These are phyloP conservation scores for Fusarium ambrosium DNA, from an alignment of 2,329 filamentous ascomycete species.

Conservation along the genomic window DNA sequence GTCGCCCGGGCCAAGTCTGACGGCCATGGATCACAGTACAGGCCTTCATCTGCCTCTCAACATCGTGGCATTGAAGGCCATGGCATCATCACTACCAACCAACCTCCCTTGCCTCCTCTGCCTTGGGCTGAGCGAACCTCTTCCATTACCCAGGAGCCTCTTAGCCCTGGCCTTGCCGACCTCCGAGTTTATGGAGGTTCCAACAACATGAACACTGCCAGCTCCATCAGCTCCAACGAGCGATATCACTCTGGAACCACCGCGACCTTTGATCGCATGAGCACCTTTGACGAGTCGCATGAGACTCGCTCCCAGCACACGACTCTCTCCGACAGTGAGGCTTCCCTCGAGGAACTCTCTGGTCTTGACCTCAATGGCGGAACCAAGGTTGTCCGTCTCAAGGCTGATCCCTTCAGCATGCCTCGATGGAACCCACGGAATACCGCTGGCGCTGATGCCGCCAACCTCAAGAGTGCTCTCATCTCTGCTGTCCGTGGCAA, in stretches of 20 bases:
- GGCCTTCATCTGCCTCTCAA: constrained; percentile 43
- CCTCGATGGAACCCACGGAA: constrained; percentile 66
- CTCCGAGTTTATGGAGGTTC: constrained; percentile 26
- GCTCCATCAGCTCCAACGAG: constrained; percentile 50
- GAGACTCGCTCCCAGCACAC: constrained; percentile 47
- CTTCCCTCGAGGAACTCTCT: constrained; percentile 50
- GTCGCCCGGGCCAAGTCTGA: constrained; percentile 38
- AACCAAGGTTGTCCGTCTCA: constrained; percentile 60
- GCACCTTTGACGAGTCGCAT: constrained; percentile 49
- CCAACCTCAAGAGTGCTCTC: constrained; percentile 62
- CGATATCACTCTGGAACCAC: constrained; percentile 47
- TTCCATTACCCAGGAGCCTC: constrained; percentile 33
- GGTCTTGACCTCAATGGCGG: constrained; percentile 57
- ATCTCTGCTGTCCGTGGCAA: constrained; percentile 67
- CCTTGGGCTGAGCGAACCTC: constrained; percentile 44
- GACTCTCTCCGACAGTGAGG: constrained; percentile 44
- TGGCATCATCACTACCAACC: not conserved
- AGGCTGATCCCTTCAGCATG: constrained; percentile 64
- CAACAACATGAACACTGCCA: constrained; percentile 41
- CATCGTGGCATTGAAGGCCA: constrained; percentile 42
- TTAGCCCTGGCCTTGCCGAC: constrained; percentile 21
- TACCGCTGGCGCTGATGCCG: constrained; percentile 56
- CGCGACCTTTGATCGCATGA: constrained; percentile 46
- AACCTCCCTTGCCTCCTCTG: constrained; percentile 45
- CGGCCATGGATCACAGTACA: constrained; percentile 38